Percentiles rank a stretch among this genome's conserved stretches.
These are phyloP conservation scores for Aspergillus fischeri DNA, from an alignment of 2,329 filamentous ascomycete species.

Conservation along the genomic window DNA sequence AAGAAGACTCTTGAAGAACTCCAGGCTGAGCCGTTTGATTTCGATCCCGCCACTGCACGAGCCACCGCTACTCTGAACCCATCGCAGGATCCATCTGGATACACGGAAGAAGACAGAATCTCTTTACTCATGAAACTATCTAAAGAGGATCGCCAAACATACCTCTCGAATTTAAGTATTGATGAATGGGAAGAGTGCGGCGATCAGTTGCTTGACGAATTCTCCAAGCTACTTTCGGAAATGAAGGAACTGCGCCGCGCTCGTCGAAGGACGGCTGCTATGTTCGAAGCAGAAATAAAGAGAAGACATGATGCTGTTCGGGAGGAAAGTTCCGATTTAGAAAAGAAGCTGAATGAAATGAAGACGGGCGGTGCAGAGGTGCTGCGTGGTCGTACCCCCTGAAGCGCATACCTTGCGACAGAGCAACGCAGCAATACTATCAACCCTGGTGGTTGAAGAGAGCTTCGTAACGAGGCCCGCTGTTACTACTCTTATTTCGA, in stretches of 20 bases:
- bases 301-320: slow-evolving; percentile 50
- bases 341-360: slow-evolving; percentile 51
- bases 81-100: slow-evolving; percentile 12
- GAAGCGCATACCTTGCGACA: slow-evolving; percentile 1
- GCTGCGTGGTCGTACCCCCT: slow-evolving; percentile 40
- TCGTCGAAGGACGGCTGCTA: slow-evolving; percentile 49
- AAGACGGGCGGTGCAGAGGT: slow-evolving; percentile 52
- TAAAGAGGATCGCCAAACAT: slow-evolving; percentile 41
- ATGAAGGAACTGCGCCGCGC: slow-evolving; percentile 51
- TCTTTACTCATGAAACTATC: slow-evolving; percentile 34
- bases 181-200: slow-evolving; percentile 60
- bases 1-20: slow-evolving; percentile 48
- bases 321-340: slow-evolving; percentile 46
- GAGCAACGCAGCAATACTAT: neutral
- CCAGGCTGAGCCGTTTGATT: slow-evolving; percentile 48
- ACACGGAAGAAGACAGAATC: slow-evolving; percentile 33
- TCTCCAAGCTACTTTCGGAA: slow-evolving; percentile 47
- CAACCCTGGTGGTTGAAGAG: neutral
- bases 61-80: slow-evolving; percentile 10
- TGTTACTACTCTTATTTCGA: neutral
- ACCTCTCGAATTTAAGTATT: slow-evolving; percentile 51
- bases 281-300: slow-evolving; percentile 54
- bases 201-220: slow-evolving; percentile 56
- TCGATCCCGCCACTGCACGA: slow-evolving; percentile 28
- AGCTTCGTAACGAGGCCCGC: no score